Conservation (phyloP, 2,329 filamentous ascomycete species). For the Dothiorella sarmentorum region DNA sequence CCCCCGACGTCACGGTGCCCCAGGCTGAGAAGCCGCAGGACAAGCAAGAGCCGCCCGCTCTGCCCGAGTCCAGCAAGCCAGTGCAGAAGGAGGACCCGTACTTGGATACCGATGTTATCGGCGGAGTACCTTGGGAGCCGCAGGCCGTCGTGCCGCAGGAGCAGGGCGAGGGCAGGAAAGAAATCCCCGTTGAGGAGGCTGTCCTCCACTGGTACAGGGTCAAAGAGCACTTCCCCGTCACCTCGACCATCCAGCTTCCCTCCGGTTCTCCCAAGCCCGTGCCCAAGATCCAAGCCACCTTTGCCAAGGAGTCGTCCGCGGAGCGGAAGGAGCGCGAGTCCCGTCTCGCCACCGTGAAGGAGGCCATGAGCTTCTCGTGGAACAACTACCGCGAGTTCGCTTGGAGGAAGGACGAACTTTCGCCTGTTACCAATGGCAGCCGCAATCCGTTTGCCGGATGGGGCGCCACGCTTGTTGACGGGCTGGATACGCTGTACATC, state of each 20-base stretch:
- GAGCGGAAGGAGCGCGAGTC: conserved; percentile 56
- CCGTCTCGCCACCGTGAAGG: conserved; percentile 65
- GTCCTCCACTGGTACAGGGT: conserved; percentile 69
- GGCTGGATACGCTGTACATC: conserved; percentile 70
- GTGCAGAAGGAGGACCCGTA: conserved; percentile 9
- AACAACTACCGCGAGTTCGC: conserved; percentile 73
- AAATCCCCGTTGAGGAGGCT: neutral
- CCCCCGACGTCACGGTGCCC: conserved; percentile 31
- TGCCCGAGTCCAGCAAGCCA: conserved; percentile 7
- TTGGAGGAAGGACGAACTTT: conserved; percentile 83
- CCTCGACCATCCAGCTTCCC: conserved; percentile 72
- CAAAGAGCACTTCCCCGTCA: conserved; percentile 74
- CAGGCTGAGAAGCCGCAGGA: conserved; percentile 26
- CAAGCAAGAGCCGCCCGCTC: conserved; percentile 12
- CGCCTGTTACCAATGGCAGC: conserved; percentile 63
- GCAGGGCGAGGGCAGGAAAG: conserved; percentile 12
- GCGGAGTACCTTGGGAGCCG: neutral
- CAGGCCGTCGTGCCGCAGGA: conserved; percentile 5
- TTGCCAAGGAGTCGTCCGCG: conserved; percentile 58
- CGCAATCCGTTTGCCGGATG: conserved; percentile 87
- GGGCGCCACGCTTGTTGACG: conserved; percentile 82
- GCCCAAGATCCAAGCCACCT: conserved; percentile 72
- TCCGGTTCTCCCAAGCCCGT: conserved; percentile 66
- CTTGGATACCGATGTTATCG: neutral
- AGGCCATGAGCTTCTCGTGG: conserved; percentile 77